A percentile compares a stretch with the other conserved stretches of the same genome.
phyloP scores from a whole-genome alignment of 208 protist genomes.

The Crithidia fasciculata region DNA sequence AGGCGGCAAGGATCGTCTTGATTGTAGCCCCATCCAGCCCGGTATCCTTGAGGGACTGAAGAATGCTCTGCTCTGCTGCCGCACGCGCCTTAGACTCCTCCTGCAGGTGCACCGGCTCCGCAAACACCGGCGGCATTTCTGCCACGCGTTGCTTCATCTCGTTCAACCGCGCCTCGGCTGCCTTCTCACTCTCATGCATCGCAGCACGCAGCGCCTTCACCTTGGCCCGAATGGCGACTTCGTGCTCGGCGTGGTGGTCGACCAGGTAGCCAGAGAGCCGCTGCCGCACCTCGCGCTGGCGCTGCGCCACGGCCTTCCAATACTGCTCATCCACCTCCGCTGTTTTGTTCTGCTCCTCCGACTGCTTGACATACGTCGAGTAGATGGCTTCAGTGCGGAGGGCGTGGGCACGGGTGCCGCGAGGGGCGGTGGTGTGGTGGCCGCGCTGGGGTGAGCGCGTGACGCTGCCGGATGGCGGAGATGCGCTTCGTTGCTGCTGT shows the following conservation, averaged over 20 bases:
- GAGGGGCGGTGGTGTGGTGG: constrained; percentile 21
- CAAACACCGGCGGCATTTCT: constrained; percentile 83
- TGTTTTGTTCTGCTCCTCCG: constrained; percentile 26
- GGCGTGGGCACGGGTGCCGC: constrained; percentile 80
- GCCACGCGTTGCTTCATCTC: constrained; percentile 79
- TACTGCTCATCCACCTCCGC: constrained; percentile 39
- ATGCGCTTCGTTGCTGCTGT: neutral
- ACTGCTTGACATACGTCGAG: constrained; percentile 51
- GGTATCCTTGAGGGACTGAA: constrained; percentile 68
- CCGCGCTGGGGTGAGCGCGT: neutral
- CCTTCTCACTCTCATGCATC: constrained; percentile 57
- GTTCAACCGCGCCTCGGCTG: constrained; percentile 48
- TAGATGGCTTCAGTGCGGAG: constrained; percentile 79
- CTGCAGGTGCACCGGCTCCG: constrained; percentile 75
- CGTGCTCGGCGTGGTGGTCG: constrained; percentile 46
- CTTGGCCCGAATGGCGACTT: constrained; percentile 63
- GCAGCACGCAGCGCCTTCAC: constrained; percentile 57
- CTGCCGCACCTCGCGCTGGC: constrained; percentile 61
- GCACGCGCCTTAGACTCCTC: constrained; percentile 63
- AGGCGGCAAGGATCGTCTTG: constrained; percentile 43
- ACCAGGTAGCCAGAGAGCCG: constrained; percentile 70
- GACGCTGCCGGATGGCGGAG: neutral
- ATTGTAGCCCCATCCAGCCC: constrained; percentile 70
- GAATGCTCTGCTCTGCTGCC: constrained; percentile 71
- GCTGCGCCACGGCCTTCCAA: constrained; percentile 33